A percentile compares a stretch with the other conserved stretches of the same genome.
These are phyloP conservation scores for Ogataea angusta DNA, from an alignment of 805 yeast species.

Conservation along the genomic window DNA sequence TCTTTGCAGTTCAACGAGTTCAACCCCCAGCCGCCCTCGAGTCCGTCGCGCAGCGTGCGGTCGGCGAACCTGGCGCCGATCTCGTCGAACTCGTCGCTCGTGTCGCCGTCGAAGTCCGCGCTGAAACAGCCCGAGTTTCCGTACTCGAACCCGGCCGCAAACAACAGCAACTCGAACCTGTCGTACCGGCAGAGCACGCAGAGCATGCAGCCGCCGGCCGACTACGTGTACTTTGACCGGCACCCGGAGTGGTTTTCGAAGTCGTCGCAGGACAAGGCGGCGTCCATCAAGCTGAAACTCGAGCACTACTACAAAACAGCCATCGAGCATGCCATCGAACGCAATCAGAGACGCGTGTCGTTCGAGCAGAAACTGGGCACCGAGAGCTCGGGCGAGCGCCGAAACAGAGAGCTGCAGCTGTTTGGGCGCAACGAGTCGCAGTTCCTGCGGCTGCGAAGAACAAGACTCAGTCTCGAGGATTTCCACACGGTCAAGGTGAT, in stretches of 20 bases:
- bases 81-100: conserved; percentile 29
- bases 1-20: conserved; percentile 16
- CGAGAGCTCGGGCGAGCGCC: conserved; percentile 82
- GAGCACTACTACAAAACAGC: conserved; percentile 85
- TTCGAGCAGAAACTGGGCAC: conserved; percentile 68
- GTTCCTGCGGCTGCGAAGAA: conserved; percentile 78
- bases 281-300: conserved; percentile 74
- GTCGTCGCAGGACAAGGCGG: conserved; percentile 74
- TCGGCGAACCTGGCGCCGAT: conserved; percentile 31
- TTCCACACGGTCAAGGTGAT: conserved; percentile 83
- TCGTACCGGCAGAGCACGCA: conserved; percentile 17
- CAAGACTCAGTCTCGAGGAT: conserved; percentile 78
- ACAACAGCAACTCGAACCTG: conserved; percentile 30
- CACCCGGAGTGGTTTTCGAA: conserved; percentile 79
- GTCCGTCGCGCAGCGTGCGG: conserved; percentile 34
- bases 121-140: conserved; percentile 19
- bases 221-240: conserved; percentile 72
- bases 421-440: conserved; percentile 88
- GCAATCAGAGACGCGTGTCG: conserved; percentile 88
- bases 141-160: conserved; percentile 22
- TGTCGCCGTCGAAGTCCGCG: conserved; percentile 26
- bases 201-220: conserved; percentile 25
- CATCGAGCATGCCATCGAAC: conserved; percentile 88
- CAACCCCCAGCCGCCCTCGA: conserved; percentile 32
- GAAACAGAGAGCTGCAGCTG: conserved; percentile 73